phyloP scores from a whole-genome alignment of 2,329 filamentous ascomycete genomes.

The Malbranchea cinnamomea region DNA sequence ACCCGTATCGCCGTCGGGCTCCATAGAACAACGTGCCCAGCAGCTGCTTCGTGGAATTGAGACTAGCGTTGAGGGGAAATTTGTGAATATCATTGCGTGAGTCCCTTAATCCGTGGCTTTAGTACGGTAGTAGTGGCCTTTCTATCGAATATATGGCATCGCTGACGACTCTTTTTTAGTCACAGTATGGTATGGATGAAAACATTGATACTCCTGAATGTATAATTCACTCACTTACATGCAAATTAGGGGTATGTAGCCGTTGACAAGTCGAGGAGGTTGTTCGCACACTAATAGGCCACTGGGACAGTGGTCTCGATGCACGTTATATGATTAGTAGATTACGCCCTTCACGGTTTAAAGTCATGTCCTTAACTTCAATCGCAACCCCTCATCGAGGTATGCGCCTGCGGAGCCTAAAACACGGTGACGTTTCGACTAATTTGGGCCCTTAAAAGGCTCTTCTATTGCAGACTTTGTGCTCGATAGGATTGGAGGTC shows the following conservation, averaged over 20 bases:
- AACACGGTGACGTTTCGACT: not conserved
- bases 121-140: not conserved
- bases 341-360: constrained; percentile 48
- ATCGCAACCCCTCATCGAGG: constrained; percentile 47
- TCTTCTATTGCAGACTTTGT: constrained; percentile 49
- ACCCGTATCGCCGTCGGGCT: constrained; percentile 42
- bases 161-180: constrained; percentile 12
- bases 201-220: not conserved
- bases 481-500: constrained; percentile 42
- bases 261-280: not conserved
- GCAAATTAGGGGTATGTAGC: constrained; percentile 4
- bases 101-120: constrained; percentile 14
- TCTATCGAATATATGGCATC: not conserved
- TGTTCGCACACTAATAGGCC: not conserved
- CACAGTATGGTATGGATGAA: constrained; percentile 32
- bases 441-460: constrained; percentile 18
- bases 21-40: constrained; percentile 42
- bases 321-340: constrained; percentile 49
- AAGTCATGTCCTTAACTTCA: constrained; percentile 55
- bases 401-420: constrained; percentile 12
- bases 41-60: constrained; percentile 40
- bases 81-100: constrained; percentile 51
- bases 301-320: constrained; percentile 40
- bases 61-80: constrained; percentile 37
- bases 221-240: not conserved